phyloP scores from a whole-genome alignment of 176 grass and related monocot genomes.

The Paspalum notatum region DNA sequence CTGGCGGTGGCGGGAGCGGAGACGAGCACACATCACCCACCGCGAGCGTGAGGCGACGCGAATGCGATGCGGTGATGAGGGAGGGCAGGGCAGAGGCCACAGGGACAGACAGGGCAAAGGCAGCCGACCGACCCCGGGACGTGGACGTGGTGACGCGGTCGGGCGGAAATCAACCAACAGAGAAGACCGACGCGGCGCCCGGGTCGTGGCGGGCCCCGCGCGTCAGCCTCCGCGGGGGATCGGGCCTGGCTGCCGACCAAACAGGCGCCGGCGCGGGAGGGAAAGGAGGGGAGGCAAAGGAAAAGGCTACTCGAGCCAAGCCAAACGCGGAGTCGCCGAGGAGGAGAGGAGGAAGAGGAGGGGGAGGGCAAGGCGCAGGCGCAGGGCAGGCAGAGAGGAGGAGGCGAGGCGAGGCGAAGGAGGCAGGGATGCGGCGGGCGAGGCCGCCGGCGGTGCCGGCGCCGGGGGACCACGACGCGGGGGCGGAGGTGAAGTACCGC shows the following conservation, averaged over 20 bases:
- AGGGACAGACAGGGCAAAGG: background rate
- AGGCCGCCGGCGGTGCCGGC: slow-evolving; percentile 46
- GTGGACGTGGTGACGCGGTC: slow-evolving; percentile 54
- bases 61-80: slow-evolving; percentile 4
- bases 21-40: background rate
- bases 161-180: slow-evolving; percentile 20
- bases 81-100: background rate
- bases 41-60: background rate
- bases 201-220: slow-evolving; percentile 45
- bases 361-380: background rate
- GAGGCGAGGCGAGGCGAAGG: background rate
- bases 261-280: slow-evolving; percentile 32
- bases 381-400: background rate
- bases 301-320: background rate
- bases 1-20: background rate
- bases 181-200: slow-evolving; percentile 43
- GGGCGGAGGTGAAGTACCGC: slow-evolving; percentile 58
- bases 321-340: slow-evolving; percentile 51
- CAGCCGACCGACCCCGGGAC: slow-evolving; percentile 33
- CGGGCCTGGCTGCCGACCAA: slow-evolving; percentile 57
- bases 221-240: slow-evolving; percentile 14
- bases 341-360: background rate
- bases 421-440: slow-evolving; percentile 35
- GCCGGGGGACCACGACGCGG: background rate
- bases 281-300: background rate